phyloP scores from a whole-genome alignment of 2,329 filamentous ascomycete species.

The Sclerotinia glacialis region DNA sequence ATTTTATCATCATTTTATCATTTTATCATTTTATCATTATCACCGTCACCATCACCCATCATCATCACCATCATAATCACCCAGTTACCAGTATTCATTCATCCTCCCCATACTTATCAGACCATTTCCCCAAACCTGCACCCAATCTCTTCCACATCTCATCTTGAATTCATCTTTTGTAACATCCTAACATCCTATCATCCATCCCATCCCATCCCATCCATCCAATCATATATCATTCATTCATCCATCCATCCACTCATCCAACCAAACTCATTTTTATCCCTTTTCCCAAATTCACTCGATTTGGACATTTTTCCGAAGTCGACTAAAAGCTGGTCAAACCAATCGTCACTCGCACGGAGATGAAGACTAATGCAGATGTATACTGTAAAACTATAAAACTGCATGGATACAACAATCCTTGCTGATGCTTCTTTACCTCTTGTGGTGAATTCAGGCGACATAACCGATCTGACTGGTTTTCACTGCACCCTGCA shows the following conservation, averaged over 20 bases:
- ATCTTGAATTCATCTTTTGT: not conserved
- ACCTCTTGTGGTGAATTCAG: slow-evolving; percentile 3
- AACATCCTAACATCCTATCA: not conserved
- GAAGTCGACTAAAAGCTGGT: not conserved
- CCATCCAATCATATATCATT: too few relatives aligned
- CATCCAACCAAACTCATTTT: not conserved
- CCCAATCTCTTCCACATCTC: too few relatives aligned
- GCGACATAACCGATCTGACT: slow-evolving; percentile 3
- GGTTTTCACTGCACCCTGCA: too few relatives aligned
- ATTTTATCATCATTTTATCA: too few relatives aligned
- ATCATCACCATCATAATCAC: too few relatives aligned
- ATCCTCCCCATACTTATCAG: not conserved
- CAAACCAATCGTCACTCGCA: not conserved
- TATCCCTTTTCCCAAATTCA: not conserved
- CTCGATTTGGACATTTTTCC: not conserved
- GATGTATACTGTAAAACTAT: not conserved
- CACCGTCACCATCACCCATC: too few relatives aligned
- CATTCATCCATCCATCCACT: not conserved
- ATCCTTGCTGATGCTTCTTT: not conserved
- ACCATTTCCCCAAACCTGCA: not conserved
- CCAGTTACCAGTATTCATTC: not conserved
- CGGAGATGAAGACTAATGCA: not conserved
- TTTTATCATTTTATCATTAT: too few relatives aligned
- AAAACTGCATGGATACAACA: not conserved
- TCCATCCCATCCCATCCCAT: not conserved